Evolutionary conservation across 1,139 yeast species (phyloP).

Genomic region (Saccharomyces hybrid): DNA sequence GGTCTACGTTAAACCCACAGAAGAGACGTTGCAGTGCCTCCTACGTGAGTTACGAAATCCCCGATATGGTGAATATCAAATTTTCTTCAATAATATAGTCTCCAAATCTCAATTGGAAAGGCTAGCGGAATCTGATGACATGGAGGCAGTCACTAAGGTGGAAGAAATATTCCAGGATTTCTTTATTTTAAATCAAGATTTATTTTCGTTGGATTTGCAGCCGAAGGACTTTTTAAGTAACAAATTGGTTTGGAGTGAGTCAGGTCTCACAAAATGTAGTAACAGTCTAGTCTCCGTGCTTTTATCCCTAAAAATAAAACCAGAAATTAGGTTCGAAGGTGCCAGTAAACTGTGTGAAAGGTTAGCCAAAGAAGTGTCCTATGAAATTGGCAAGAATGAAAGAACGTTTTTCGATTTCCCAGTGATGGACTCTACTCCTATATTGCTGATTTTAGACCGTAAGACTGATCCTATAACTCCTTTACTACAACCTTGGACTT

Average conservation of each 20-base stretch:
- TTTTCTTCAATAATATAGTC: conserved; percentile 69
- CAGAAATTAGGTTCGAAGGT: conserved; percentile 67
- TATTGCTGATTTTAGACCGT: conserved; percentile 73
- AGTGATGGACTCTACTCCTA: conserved; percentile 58
- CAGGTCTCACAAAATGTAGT: conserved; percentile 41
- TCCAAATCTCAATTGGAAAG: conserved; percentile 72
- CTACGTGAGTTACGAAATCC: conserved; percentile 67
- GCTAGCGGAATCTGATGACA: conserved; percentile 83
- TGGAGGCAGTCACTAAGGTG: conserved; percentile 67
- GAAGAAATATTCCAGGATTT: conserved; percentile 83
- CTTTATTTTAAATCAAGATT: conserved; percentile 59
- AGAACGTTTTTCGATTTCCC: conserved; percentile 61
- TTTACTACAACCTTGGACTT: conserved; percentile 89
- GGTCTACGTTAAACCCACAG: conserved; percentile 68
- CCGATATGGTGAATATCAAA: conserved; percentile 66
- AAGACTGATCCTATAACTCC: conserved; percentile 91
- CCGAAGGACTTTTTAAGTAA: conserved; percentile 19
- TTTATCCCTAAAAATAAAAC: conserved; percentile 67
- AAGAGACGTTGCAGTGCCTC: conserved; percentile 52
- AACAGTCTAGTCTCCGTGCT: conserved; percentile 58
- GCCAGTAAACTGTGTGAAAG: conserved; percentile 41
- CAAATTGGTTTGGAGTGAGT: conserved; percentile 38
- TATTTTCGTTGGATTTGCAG: conserved; percentile 44
- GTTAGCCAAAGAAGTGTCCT: conserved; percentile 62
- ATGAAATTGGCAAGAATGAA: conserved; percentile 50